Percentiles rank a stretch among this genome's conserved stretches.
These are phyloP conservation scores for Capsella rubella DNA, from an alignment of 441 rosid genomes.

Conservation along the genomic window DNA sequence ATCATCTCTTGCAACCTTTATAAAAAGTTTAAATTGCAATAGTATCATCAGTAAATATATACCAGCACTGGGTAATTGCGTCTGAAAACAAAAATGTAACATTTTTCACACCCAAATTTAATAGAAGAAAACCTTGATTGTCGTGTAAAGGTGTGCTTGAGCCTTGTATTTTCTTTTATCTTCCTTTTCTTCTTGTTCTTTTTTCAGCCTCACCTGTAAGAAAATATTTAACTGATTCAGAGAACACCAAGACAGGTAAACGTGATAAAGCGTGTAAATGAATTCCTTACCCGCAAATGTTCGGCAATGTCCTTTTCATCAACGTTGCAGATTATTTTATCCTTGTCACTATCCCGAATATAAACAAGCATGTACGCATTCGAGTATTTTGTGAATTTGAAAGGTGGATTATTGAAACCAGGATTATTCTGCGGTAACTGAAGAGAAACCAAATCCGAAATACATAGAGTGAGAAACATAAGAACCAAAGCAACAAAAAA, in stretches of 20 bases:
- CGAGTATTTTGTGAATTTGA: conserved; percentile 92
- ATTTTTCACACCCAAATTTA: conserved; percentile 21
- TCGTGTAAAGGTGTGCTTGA: conserved; percentile 92
- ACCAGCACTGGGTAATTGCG: conserved; percentile 2
- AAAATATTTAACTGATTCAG: conserved; percentile 36
- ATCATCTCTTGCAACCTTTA: conserved; percentile 90
- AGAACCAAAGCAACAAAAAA: conserved; percentile 7
- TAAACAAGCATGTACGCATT: conserved; percentile 99
- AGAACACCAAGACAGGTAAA: conserved; percentile 21
- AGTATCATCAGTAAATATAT: conserved; percentile 30
- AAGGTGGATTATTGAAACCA: conserved; percentile 87
- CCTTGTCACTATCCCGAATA: conserved; percentile 95
- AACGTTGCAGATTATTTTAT: conserved; percentile 89
- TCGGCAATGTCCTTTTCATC: conserved; percentile 98
- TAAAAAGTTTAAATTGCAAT: conserved; percentile 39
- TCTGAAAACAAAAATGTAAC: not conserved
- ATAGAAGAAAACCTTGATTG: conserved; percentile 64
- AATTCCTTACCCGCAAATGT: conserved; percentile 81
- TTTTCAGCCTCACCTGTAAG: conserved; percentile 85
- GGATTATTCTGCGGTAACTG: conserved; percentile 92
- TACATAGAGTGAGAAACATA: conserved; percentile 14
- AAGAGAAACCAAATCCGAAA: conserved; percentile 18
- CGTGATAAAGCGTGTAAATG: conserved; percentile 4
- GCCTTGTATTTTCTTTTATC: conserved; percentile 88
- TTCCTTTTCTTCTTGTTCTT: conserved; percentile 92